Base-by-base conservation (phyloP, 257 asterid genomes). In the Ajuga chamaepitys region DNA sequence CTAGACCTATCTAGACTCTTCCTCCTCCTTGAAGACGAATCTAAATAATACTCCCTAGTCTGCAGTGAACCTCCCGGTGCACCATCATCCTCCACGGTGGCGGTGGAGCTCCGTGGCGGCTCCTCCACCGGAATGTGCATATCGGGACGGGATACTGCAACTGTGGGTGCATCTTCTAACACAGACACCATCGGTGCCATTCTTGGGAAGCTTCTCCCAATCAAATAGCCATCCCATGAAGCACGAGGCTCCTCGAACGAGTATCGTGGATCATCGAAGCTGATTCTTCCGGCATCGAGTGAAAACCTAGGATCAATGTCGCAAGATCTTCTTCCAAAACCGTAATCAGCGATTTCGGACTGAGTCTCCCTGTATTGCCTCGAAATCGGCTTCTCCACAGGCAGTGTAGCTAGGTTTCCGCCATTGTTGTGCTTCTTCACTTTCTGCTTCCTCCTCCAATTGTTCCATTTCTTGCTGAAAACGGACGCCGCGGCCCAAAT, bases 1-100 rank as follows among this genome's bases (percentile, higher is more conserved):
- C 68, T 88, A 50, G 95, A 91, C 82, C 98, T 77, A 74, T 91
- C 98, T 37, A 91, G 85, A 55, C 98, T 91, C 91, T 88, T 91
- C 79, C 96, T 86, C 56, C 98, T 76, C 35, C 90, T 77, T 0
- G 96, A 86, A n/a, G 91, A 85, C 1, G 98, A 86, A 70, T 91
- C 98, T 10, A 83, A 64, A 42, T 88, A 88, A 73, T 83, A 91
- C 14, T 88, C 94, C 73, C 77, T 80, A 2, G 98, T 91, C 76
- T 91, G 96, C 18, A 75, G 48, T 2, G 96, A 80, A 22, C 96
- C 96, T 16, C 98, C 96, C 0, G 98, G 98, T 52, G 82, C 25
- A 48, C 58, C 40, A 25, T 76, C 82, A 16, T 72, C 87, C 58
- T 75, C 90, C 20, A 58, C 72, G 0, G 53, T 17, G 21, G 61